A percentile compares a stretch with the other conserved stretches of the same genome.
Evolutionary conservation across 2,329 filamentous ascomycete species (phyloP).

Genomic region (Aplosporella prunicola): DNA sequence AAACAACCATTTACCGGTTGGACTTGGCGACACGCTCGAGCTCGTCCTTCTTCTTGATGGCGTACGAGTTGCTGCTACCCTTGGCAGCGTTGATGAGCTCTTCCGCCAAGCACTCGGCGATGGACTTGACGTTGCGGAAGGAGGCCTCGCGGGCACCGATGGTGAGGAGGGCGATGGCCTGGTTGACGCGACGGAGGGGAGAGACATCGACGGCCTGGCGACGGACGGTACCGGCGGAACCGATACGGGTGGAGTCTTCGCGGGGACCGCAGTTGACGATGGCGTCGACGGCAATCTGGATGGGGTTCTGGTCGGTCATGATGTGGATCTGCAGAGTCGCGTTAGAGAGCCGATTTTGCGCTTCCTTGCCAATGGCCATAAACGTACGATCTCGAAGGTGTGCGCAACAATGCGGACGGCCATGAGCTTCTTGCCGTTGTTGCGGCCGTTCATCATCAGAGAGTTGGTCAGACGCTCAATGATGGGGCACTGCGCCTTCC

Average conservation of each 20-base stretch:
- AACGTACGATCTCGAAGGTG: slow-evolving; percentile 96
- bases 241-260: slow-evolving; percentile 99
- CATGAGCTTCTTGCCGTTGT: slow-evolving; percentile 99
- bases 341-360: slow-evolving; percentile 1
- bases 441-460: slow-evolving; percentile 99
- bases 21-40: slow-evolving; percentile 99
- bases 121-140: slow-evolving; percentile 99
- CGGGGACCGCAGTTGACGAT: slow-evolving; percentile 99
- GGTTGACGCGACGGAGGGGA: slow-evolving; percentile 98
- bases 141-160: slow-evolving; percentile 97
- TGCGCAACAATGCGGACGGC: slow-evolving; percentile 98
- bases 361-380: background rate
- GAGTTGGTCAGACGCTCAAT: slow-evolving; percentile 99
- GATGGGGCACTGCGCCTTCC: slow-evolving; percentile 99
- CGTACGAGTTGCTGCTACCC: slow-evolving; percentile 99
- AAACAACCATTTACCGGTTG: slow-evolving; percentile 76
- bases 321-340: slow-evolving; percentile 72
- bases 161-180: slow-evolving; percentile 97
- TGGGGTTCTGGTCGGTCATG: slow-evolving; percentile 99
- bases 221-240: slow-evolving; percentile 98
- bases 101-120: slow-evolving; percentile 98
- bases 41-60: slow-evolving; percentile 99
- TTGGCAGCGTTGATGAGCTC: slow-evolving; percentile 99
- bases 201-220: slow-evolving; percentile 99
- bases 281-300: slow-evolving; percentile 98